phyloP scores from a whole-genome alignment of 148 eudicot genomes.

The Silene uniflora region DNA sequence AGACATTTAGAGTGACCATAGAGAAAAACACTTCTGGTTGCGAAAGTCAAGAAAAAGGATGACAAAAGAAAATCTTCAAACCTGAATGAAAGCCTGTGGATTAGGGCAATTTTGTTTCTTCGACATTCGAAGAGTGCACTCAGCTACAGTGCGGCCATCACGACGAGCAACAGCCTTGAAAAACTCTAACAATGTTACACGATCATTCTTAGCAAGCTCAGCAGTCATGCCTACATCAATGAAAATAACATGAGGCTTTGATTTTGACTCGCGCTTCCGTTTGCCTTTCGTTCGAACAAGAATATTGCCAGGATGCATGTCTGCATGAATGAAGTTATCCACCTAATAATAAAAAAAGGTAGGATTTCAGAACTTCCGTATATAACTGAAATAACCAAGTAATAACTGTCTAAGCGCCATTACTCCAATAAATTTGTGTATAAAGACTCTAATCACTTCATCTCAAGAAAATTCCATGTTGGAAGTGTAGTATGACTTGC shows the following conservation, averaged over 20 bases:
- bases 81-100: constrained; percentile 83
- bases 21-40: neutral
- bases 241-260: constrained; percentile 90
- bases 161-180: constrained; percentile 89
- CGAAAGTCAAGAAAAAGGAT: neutral
- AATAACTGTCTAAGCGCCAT: neutral
- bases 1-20: too few relatives aligned
- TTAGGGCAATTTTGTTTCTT: constrained; percentile 89
- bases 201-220: constrained; percentile 77
- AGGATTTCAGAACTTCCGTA: neutral
- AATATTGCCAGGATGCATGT: constrained; percentile 99
- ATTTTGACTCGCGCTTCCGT: constrained; percentile 45
- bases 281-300: constrained; percentile 69
- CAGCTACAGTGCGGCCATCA: constrained; percentile 90
- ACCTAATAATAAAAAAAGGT: constrained; percentile 42
- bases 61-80: constrained; percentile 17
- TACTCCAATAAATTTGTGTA: neutral
- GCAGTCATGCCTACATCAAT: constrained; percentile 99
- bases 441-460: neutral
- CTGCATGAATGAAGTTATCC: constrained; percentile 97
- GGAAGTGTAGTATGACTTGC: neutral
- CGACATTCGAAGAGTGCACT: constrained; percentile 72
- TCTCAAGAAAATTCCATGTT: neutral
- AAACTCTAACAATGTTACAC: constrained; percentile 70
- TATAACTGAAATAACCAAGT: neutral